Evolutionary conservation across 2,329 filamentous ascomycete species (phyloP).

Genomic region (Thielaviopsis ethacetica): DNA sequence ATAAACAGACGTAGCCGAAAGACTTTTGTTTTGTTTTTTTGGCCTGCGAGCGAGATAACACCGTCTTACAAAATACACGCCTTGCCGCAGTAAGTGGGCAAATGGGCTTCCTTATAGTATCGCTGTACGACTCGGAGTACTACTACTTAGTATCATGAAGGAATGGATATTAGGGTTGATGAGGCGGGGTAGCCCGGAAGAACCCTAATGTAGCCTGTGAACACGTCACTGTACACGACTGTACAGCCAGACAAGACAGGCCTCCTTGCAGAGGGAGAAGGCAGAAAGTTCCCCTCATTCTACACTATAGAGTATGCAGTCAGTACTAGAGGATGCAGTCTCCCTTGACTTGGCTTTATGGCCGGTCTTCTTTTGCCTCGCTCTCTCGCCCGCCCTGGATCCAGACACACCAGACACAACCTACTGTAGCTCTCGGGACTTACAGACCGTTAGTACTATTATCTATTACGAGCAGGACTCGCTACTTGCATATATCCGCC

Average conservation of each 20-base stretch:
- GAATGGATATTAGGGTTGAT: neutral
- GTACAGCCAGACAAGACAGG: neutral
- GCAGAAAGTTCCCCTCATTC: neutral
- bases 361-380: neutral
- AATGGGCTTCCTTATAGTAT: too few species aligned
- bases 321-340: too few species aligned
- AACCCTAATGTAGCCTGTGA: neutral
- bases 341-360: too few species aligned
- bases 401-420: neutral
- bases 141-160: neutral
- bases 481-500: too few species aligned
- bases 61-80: neutral
- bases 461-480: too few species aligned
- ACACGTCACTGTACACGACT: neutral
- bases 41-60: neutral
- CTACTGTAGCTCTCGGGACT: neutral
- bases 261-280: neutral
- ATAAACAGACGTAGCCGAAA: neutral
- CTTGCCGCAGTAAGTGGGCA: neutral
- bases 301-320: neutral
- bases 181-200: neutral
- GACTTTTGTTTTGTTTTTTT: neutral
- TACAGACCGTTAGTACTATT: too few species aligned
- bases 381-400: neutral
- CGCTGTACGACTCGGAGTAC: too few species aligned